Evolutionary conservation across 768 basidiomycete species (phyloP).

Genomic region (Boletus pseudopeckii): DNA sequence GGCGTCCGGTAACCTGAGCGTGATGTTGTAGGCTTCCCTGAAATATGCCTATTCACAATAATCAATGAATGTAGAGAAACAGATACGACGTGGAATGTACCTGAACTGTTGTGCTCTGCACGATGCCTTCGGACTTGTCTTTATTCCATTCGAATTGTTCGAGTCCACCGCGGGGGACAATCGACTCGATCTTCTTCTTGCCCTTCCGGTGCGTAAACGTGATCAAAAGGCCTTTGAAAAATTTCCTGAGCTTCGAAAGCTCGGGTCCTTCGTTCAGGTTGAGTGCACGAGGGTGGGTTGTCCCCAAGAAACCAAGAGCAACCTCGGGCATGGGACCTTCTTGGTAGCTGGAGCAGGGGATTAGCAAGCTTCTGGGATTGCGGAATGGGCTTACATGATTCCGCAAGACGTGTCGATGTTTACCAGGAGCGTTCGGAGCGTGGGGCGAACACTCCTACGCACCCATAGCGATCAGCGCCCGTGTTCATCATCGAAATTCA

Average conservation of each 20-base stretch:
- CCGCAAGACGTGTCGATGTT: conserved; percentile 48
- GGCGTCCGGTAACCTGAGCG: conserved; percentile 32
- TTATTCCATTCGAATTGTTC: conserved; percentile 40
- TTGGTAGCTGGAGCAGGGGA: conserved; percentile 22
- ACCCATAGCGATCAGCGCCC: neutral
- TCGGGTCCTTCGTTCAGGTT: conserved; percentile 18
- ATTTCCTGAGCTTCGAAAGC: conserved; percentile 35
- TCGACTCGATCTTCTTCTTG: conserved; percentile 35
- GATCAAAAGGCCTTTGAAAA: conserved; percentile 37
- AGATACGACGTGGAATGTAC: conserved; percentile 27
- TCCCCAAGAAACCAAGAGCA: conserved; percentile 30
- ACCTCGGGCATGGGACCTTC: conserved; percentile 25
- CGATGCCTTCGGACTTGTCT: conserved; percentile 12
- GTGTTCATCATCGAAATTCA: neutral
- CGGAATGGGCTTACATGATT: conserved; percentile 35
- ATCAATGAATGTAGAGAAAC: neutral
- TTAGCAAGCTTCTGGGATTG: neutral
- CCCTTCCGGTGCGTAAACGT: conserved; percentile 26
- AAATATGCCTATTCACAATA: conserved; percentile 39
- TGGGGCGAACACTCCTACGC: conserved; percentile 45
- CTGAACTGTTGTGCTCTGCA: conserved; percentile 34
- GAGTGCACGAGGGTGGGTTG: conserved; percentile 31
- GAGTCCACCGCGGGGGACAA: conserved; percentile 38
- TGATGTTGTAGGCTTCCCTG: conserved; percentile 31
- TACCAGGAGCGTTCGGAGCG: conserved; percentile 37